These are phyloP conservation scores for Aspergillus indologenus DNA, from an alignment of 495 filamentous ascomycete genomes.

Conservation along the genomic window DNA sequence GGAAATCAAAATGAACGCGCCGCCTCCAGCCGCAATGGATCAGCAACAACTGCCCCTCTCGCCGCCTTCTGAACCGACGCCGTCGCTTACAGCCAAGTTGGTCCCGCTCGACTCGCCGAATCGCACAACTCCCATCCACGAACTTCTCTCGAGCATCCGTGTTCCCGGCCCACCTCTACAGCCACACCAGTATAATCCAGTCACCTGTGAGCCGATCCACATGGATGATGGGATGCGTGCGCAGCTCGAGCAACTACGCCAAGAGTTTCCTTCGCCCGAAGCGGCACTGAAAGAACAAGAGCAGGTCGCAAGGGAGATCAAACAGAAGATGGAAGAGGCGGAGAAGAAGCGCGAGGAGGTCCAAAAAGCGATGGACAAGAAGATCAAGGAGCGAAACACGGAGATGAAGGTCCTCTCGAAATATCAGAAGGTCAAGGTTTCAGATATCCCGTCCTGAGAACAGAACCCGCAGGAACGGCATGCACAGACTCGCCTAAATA, in stretches of 20 bases:
- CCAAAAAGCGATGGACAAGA: constrained; percentile 45
- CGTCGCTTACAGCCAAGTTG: constrained; percentile 13
- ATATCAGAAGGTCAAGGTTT: constrained; percentile 39
- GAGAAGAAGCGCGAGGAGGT: constrained; percentile 42
- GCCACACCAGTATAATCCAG: constrained; percentile 36
- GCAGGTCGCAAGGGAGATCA: constrained; percentile 37
- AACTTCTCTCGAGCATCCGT: constrained; percentile 38
- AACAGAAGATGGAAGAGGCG: constrained; percentile 36
- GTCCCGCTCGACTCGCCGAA: constrained; percentile 36
- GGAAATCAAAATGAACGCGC: background rate
- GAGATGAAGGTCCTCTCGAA: constrained; percentile 48
- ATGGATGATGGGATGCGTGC: constrained; percentile 26
- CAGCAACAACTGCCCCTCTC: constrained; percentile 27
- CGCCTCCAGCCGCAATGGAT: constrained; percentile 18
- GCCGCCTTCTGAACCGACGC: constrained; percentile 31
- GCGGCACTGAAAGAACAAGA: constrained; percentile 41
- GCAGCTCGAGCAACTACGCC: constrained; percentile 37
- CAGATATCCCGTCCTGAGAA: constrained; percentile 32
- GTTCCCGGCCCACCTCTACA: constrained; percentile 34
- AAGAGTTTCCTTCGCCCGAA: constrained; percentile 37
- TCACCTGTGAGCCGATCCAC: constrained; percentile 39
- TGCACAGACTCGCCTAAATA: background rate
- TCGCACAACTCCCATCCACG: constrained; percentile 43
- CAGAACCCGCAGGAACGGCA: background rate
- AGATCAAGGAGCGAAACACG: constrained; percentile 42